A percentile compares a stretch with the other conserved stretches of the same genome.
These are phyloP conservation scores for Trypanosomatidae sp. DNA, from an alignment of 208 protist species.

Conservation along the genomic window DNA sequence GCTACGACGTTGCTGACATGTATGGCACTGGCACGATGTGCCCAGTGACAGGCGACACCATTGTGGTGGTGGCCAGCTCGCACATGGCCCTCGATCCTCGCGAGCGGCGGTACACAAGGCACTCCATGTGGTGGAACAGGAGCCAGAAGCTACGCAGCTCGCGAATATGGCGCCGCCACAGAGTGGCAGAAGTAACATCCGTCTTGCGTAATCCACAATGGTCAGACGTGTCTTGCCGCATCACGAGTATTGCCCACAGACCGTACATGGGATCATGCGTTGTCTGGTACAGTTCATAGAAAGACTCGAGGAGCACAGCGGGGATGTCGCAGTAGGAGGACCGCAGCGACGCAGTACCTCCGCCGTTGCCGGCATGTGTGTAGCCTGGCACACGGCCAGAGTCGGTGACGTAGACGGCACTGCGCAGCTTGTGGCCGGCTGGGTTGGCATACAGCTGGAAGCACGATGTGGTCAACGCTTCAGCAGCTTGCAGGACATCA, in stretches of 20 bases:
- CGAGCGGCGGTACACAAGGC: conserved; percentile 22
- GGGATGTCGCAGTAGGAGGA: conserved; percentile 22
- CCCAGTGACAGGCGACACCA: conserved; percentile 23
- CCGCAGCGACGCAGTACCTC: not conserved
- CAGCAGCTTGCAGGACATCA: conserved; percentile 30
- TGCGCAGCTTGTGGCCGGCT: conserved; percentile 9
- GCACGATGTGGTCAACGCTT: conserved; percentile 50
- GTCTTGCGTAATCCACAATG: conserved; percentile 15
- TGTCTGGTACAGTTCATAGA: conserved; percentile 37
- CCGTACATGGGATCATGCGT: conserved; percentile 51
- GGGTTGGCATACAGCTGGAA: conserved; percentile 33
- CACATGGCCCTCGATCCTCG: conserved; percentile 22
- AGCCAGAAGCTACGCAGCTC: conserved; percentile 33
- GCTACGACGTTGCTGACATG: not conserved
- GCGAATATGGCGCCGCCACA: conserved; percentile 20
- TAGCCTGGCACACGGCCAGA: conserved; percentile 12
- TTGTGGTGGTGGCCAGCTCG: conserved; percentile 12
- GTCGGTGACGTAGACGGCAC: conserved; percentile 18
- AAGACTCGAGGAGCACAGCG: conserved; percentile 28
- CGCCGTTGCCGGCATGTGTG: too few species aligned
- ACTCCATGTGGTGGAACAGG: conserved; percentile 30
- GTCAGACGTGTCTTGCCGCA: conserved; percentile 25
- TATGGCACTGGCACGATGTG: conserved; percentile 13
- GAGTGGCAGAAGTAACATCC: not conserved
- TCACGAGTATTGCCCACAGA: conserved; percentile 40